phyloP scores from a whole-genome alignment of 2,329 filamentous ascomycete genomes.

The Corynespora cassiicola region DNA sequence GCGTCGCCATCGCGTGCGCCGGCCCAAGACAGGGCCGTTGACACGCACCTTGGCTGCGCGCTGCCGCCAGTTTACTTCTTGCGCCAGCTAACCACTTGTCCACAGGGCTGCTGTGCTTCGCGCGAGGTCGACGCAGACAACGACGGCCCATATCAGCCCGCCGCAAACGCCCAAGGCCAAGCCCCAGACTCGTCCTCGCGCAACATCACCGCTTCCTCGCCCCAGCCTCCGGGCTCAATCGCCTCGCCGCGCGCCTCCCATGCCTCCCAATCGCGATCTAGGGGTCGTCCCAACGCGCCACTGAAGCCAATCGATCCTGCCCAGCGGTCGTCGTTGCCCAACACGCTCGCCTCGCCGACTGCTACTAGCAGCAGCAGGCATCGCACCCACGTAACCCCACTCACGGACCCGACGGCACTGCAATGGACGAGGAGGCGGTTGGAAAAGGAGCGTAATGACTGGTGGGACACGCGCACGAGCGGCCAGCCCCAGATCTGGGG shows the following conservation, averaged over 20 bases:
- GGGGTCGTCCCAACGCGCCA: constrained; percentile 31
- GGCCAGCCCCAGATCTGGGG: constrained; percentile 82
- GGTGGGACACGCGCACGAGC: constrained; percentile 89
- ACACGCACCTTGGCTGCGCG: too few species aligned
- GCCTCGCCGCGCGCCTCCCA: constrained; percentile 27
- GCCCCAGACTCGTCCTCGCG: constrained; percentile 27
- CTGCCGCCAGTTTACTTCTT: too few species aligned
- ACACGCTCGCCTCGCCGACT: constrained; percentile 27
- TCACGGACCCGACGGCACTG: constrained; percentile 23
- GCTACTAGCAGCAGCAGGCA: constrained; percentile 10
- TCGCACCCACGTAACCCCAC: constrained; percentile 23
- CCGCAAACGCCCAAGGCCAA: constrained; percentile 1
- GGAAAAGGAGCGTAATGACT: constrained; percentile 75
- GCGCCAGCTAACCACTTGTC: constrained; percentile 6
- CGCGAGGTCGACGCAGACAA: constrained; percentile 6
- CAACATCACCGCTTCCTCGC: constrained; percentile 35
- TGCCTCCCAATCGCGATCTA: constrained; percentile 16
- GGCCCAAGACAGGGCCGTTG: background rate
- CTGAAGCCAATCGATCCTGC: constrained; percentile 30
- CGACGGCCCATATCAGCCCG: constrained; percentile 8
- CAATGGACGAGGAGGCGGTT: constrained; percentile 67
- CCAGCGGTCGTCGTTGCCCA: constrained; percentile 37
- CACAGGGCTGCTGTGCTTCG: constrained; percentile 14
- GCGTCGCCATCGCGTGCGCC: background rate
- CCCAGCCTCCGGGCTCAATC: constrained; percentile 19